A percentile compares a stretch with the other conserved stretches of the same genome.
Conservation (phyloP, 2,329 filamentous ascomycete genomes). For the Seiridium unicorne region DNA sequence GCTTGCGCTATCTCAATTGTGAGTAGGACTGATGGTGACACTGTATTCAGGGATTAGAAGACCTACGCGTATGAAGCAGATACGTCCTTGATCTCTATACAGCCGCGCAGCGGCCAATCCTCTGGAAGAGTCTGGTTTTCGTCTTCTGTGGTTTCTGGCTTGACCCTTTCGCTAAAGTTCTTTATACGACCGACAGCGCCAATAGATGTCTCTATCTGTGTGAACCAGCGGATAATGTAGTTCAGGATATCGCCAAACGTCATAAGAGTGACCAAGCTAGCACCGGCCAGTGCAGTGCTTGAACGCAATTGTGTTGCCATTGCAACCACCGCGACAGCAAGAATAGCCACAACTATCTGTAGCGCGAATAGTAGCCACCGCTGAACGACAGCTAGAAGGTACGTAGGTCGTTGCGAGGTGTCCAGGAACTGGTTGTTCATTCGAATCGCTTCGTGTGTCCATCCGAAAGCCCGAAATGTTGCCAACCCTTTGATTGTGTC, state of each 20-base stretch:
- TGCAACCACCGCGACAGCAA: slow-evolving; percentile 26
- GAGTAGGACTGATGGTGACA: neutral
- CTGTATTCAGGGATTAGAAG: neutral
- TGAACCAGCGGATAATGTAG: slow-evolving; percentile 19
- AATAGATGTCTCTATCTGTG: slow-evolving; percentile 22
- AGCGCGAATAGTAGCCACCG: slow-evolving; percentile 31
- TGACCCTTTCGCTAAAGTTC: slow-evolving; percentile 21
- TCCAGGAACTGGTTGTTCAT: slow-evolving; percentile 49
- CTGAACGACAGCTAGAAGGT: slow-evolving; percentile 31
- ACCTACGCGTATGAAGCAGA: slow-evolving; percentile 30
- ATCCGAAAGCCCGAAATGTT: slow-evolving; percentile 57
- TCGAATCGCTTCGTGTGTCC: slow-evolving; percentile 41
- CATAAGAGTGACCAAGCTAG: slow-evolving; percentile 19
- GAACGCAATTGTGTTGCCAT: slow-evolving; percentile 27
- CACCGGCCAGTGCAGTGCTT: slow-evolving; percentile 20
- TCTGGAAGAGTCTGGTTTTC: slow-evolving; percentile 15
- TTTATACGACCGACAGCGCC: slow-evolving; percentile 18
- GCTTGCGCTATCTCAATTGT: neutral
- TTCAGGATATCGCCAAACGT: slow-evolving; percentile 16
- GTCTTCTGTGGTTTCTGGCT: slow-evolving; percentile 17
- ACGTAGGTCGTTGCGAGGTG: slow-evolving; percentile 38
- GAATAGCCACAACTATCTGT: slow-evolving; percentile 25
- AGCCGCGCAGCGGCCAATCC: slow-evolving; percentile 30
- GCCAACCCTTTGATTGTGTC: slow-evolving; percentile 54
- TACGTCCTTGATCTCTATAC: slow-evolving; percentile 26